Percentiles rank a stretch among this genome's conserved stretches.
These are phyloP conservation scores for Venturia effusa DNA, from an alignment of 2,329 filamentous ascomycete species.

Conservation along the genomic window DNA sequence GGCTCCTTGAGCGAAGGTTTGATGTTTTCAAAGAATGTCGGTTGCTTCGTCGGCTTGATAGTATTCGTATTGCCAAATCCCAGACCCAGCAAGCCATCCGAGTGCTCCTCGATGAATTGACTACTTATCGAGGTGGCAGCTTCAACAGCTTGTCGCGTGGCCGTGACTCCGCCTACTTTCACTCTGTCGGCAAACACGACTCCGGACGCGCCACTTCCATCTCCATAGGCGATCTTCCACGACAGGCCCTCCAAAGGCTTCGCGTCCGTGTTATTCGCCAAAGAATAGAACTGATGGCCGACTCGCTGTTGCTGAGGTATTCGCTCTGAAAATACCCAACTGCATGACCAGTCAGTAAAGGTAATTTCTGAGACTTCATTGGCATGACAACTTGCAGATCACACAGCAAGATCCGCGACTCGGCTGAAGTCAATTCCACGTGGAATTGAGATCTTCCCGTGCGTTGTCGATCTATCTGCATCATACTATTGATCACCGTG, in stretches of 20 bases:
- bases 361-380: not conserved
- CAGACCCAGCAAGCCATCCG: slow-evolving; percentile 50
- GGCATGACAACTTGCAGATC: too few species aligned
- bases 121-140: slow-evolving; percentile 48
- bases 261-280: not conserved
- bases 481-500: not conserved
- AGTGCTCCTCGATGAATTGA: slow-evolving; percentile 43
- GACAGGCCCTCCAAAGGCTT: slow-evolving; percentile 15
- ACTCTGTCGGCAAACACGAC: slow-evolving; percentile 57
- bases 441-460: not conserved
- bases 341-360: not conserved
- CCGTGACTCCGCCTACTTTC: slow-evolving; percentile 47
- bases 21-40: slow-evolving; percentile 50
- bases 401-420: not conserved
- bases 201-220: slow-evolving; percentile 52
- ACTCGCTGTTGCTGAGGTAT: slow-evolving; percentile 1
- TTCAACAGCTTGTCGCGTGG: slow-evolving; percentile 53
- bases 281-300: slow-evolving; percentile 2
- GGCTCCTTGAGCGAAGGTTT: slow-evolving; percentile 38
- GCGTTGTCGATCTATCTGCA: not conserved
- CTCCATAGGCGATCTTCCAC: slow-evolving; percentile 56
- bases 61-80: slow-evolving; percentile 51
- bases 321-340: slow-evolving; percentile 11
- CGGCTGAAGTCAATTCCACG: not conserved
- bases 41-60: slow-evolving; percentile 38